A percentile compares a stretch with the other conserved stretches of the same genome.
Conservation (phyloP, 257 asterid genomes). For the Plantago major region DNA sequence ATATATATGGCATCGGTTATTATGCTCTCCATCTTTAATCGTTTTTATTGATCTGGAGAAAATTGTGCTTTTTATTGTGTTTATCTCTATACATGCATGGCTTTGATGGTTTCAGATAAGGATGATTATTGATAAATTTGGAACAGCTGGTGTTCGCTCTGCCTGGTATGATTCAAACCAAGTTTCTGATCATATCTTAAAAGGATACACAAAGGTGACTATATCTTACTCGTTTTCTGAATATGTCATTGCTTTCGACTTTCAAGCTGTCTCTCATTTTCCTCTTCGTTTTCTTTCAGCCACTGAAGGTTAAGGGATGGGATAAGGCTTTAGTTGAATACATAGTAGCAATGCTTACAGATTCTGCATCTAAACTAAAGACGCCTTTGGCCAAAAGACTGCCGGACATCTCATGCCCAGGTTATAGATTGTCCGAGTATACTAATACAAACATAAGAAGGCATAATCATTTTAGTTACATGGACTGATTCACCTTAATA, state of each 20-base stretch:
- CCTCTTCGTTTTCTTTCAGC: constrained; percentile 38
- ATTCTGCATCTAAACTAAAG: constrained; percentile 45
- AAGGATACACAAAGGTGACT: constrained; percentile 86
- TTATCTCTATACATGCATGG: not conserved
- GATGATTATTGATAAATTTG: constrained; percentile 65
- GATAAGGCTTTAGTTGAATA: constrained; percentile 80
- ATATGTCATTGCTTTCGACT: not conserved
- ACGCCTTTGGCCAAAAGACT: constrained; percentile 54
- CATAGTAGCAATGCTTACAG: constrained; percentile 73
- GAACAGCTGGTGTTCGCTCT: constrained; percentile 53
- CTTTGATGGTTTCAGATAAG: constrained; percentile 53
- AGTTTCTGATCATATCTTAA: constrained; percentile 70
- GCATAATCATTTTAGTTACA: not conserved
- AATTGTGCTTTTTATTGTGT: not conserved
- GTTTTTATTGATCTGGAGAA: not conserved
- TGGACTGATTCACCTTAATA: not conserved
- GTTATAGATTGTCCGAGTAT: constrained; percentile 26
- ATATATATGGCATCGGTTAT: not conserved
- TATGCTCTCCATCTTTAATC: not conserved
- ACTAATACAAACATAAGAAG: no score
- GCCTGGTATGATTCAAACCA: constrained; percentile 84
- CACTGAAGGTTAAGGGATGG: constrained; percentile 88
- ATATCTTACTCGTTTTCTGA: constrained; percentile 14
- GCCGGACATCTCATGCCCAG: constrained; percentile 81
- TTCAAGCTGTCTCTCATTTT: not conserved